These are phyloP conservation scores for Spencermartinsiella europaea DNA, from an alignment of 805 yeast genomes.

Conservation along the genomic window DNA sequence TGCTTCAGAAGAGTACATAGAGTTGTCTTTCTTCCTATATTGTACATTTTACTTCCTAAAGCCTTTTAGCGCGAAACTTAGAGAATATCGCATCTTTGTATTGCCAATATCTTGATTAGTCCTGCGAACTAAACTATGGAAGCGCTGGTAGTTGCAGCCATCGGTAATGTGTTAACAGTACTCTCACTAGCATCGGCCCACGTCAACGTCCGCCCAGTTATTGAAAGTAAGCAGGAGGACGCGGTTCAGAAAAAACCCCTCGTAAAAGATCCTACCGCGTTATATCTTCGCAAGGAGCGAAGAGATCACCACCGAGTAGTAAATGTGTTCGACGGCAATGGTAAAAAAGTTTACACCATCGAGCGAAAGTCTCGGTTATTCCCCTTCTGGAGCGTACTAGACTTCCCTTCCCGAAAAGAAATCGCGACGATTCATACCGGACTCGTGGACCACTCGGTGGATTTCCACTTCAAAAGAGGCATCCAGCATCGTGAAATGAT, in stretches of 20 bases:
- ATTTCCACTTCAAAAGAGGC: slow-evolving; percentile 44
- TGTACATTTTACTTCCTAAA: no score
- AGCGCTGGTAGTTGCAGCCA: neutral
- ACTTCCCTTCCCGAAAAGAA: slow-evolving; percentile 42
- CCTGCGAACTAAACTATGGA: no score
- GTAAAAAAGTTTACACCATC: slow-evolving; percentile 43
- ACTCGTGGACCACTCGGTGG: slow-evolving; percentile 40
- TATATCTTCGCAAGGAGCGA: slow-evolving; percentile 47
- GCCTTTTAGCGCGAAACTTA: no score
- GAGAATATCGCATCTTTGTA: no score
- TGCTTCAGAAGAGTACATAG: no score
- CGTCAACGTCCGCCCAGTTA: slow-evolving; percentile 2
- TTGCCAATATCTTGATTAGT: no score
- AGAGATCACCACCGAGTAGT: slow-evolving; percentile 41
- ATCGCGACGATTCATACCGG: slow-evolving; percentile 51
- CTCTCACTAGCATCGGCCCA: slow-evolving; percentile 4
- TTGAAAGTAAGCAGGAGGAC: neutral
- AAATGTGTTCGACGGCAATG: slow-evolving; percentile 47
- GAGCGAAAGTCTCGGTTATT: slow-evolving; percentile 45
- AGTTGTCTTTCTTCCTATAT: no score
- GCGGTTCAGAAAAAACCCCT: slow-evolving; percentile 11
- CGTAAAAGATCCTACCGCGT: slow-evolving; percentile 31
- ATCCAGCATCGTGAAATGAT: slow-evolving; percentile 42
- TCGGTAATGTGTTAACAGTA: slow-evolving; percentile 5
- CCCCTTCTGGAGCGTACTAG: slow-evolving; percentile 49